phyloP scores from a whole-genome alignment of 2,329 filamentous ascomycete genomes.

The Fusarium guadeloupense region DNA sequence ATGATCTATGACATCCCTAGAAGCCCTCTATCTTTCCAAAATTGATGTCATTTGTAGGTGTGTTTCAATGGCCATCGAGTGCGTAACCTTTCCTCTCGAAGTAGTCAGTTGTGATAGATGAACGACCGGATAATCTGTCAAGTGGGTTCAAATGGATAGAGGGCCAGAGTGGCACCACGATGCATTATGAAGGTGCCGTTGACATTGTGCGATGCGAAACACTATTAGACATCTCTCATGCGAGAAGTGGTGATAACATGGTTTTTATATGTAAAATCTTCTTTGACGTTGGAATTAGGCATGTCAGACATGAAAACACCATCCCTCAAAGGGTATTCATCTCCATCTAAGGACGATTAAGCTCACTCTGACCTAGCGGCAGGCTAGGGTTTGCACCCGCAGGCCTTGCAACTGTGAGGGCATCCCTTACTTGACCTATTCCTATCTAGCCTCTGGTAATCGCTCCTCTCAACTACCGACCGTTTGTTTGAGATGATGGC shows the following conservation, averaged over 20 bases:
- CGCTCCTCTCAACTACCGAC: slow-evolving; percentile 26
- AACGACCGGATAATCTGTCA: no score
- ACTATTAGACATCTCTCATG: neutral
- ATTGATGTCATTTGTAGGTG: slow-evolving; percentile 15
- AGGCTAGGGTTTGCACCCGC: slow-evolving; percentile 39
- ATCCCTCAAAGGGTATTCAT: slow-evolving; percentile 39
- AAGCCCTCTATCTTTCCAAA: slow-evolving; percentile 8
- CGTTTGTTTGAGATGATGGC: neutral
- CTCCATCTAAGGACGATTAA: slow-evolving; percentile 37
- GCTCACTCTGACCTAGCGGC: slow-evolving; percentile 35
- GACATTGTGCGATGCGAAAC: neutral
- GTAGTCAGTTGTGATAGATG: no score
- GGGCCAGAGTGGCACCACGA: no score
- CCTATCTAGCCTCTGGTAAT: slow-evolving; percentile 37
- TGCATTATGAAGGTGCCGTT: neutral
- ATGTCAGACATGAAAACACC: slow-evolving; percentile 27
- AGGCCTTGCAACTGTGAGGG: slow-evolving; percentile 26
- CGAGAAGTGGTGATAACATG: neutral
- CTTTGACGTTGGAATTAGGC: neutral
- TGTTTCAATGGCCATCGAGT: neutral
- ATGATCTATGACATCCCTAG: slow-evolving; percentile 2
- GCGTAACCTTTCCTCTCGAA: no score
- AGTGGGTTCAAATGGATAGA: no score
- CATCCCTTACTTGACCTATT: slow-evolving; percentile 30
- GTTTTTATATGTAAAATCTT: neutral